These are phyloP conservation scores for sweet orange (Citrus sinensis) DNA, from an alignment of 345 rosid genomes.

Conservation along the genomic window DVS_A1.0 CM039163.1:34217501-34218000, in stretches of 20 bases:
- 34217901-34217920: slow-evolving; percentile 21
- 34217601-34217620: no score
- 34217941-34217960: slow-evolving; percentile 13
- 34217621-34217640: slow-evolving; percentile 14
- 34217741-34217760: background rate
- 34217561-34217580: no score
- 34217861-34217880: background rate
- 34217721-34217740: background rate
- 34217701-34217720: background rate
- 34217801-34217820: background rate
- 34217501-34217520: no score
- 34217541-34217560: no score
- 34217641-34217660: slow-evolving; percentile 13
- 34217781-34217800: no score
- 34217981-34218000: background rate
- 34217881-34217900: slow-evolving; percentile 19
- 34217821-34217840: background rate
- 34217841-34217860: background rate
- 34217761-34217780: background rate
- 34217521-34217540: no score
- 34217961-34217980: slow-evolving; percentile 2
- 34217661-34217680: background rate
- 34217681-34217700: background rate
- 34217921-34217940: slow-evolving; percentile 6
- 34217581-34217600: no score